Evolutionary conservation across 2,329 filamentous ascomycete genomes (phyloP).

Genomic region (Simplicillium aogashimaense): DNA sequence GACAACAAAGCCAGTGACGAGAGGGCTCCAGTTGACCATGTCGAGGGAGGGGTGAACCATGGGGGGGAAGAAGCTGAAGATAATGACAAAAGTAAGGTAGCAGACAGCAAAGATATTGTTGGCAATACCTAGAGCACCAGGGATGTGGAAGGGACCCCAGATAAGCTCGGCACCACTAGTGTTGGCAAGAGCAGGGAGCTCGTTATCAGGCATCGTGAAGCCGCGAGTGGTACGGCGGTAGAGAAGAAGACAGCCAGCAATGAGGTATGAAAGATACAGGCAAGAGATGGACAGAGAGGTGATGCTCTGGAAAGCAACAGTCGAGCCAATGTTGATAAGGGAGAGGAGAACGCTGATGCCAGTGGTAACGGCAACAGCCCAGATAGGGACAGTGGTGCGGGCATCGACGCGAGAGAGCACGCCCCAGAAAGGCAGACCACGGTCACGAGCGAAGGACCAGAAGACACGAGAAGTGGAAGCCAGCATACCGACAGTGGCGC

Average conservation of each 20-base stretch:
- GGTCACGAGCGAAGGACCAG: conserved; percentile 38
- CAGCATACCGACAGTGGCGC: conserved; percentile 41
- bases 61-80: conserved; percentile 45
- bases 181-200: conserved; percentile 18
- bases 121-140: conserved; percentile 36
- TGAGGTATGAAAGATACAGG: conserved; percentile 20
- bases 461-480: conserved; percentile 47
- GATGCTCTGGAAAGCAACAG: conserved; percentile 17
- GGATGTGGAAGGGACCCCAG: conserved; percentile 48
- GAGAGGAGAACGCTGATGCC: conserved; percentile 18
- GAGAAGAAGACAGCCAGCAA: conserved; percentile 17
- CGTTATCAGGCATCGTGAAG: conserved; percentile 13
- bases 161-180: conserved; percentile 17
- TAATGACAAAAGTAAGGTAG: conserved; percentile 44
- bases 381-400: conserved; percentile 18
- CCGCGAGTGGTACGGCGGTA: conserved; percentile 19
- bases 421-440: conserved; percentile 20
- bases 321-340: conserved; percentile 22
- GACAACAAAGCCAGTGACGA: conserved; percentile 10
- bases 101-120: conserved; percentile 44
- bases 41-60: conserved; percentile 1
- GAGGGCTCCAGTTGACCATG: conserved; percentile 2
- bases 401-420: conserved; percentile 14
- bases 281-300: conserved; percentile 19
- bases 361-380: conserved; percentile 16